Evolutionary conservation across 306 rosid genomes (phyloP).

Genomic region (Elaeagnus macrophylla): DNA sequence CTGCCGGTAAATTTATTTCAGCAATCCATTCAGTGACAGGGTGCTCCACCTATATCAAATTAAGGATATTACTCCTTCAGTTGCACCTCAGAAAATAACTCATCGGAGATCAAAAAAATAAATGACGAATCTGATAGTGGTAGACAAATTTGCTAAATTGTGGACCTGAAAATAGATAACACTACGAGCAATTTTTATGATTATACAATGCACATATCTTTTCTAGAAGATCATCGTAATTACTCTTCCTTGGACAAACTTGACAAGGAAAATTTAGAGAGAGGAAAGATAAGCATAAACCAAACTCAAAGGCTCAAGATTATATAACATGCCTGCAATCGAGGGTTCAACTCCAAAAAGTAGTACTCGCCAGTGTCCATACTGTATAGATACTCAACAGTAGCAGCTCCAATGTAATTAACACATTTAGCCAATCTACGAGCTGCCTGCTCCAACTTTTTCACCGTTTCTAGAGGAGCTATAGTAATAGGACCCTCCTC

Average conservation of each 20-base stretch:
- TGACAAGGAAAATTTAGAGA: neutral
- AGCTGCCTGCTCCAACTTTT: conserved; percentile 94
- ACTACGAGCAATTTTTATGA: neutral
- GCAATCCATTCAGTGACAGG: conserved; percentile 99
- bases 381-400: conserved; percentile 85
- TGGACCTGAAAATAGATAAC: conserved; percentile 10
- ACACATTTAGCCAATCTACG: conserved; percentile 89
- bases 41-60: conserved; percentile 72
- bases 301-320: conserved; percentile 9
- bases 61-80: conserved; percentile 14
- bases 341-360: conserved; percentile 95
- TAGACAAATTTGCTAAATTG: neutral
- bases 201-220: neutral
- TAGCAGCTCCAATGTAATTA: conserved; percentile 95
- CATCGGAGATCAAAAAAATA: conserved; percentile 1
- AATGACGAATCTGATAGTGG: conserved; percentile 1
- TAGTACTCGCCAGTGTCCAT: conserved; percentile 98
- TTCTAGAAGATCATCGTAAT: neutral
- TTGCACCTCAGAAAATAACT: conserved; percentile 2
- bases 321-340: conserved; percentile 61
- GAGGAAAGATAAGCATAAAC: neutral
- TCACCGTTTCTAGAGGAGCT: conserved; percentile 73
- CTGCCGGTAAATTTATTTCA: conserved; percentile 92
- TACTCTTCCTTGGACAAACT: too few relatives aligned
- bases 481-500: conserved; percentile 99